Evolutionary conservation across 805 yeast genomes (phyloP), one percentile per base, ranked within the genome.

Genomic region (Starmerella asiatica): DNA sequence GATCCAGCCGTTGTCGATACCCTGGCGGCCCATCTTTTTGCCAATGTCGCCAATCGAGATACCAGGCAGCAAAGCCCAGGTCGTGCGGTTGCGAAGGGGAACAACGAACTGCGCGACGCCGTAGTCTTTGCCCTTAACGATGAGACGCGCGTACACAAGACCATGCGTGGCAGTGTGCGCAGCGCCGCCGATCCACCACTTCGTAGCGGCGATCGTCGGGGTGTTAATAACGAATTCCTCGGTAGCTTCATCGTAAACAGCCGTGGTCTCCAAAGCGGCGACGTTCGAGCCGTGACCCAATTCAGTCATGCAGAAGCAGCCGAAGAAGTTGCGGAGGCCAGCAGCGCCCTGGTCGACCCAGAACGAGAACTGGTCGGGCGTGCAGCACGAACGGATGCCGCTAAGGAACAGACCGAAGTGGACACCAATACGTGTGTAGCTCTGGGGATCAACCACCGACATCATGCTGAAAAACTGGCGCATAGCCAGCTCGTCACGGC

Each of bases 131-230:
- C 81, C 88, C 34, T 77, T 66, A 23, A 83, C 84, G 38, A 81
- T 71, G 46, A 86, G 67, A 45, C 96, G 69, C 4, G 95, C 95
- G 58, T 76, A 86, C 20, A 75, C 79, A n/a, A 77, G 74, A 19
- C 83, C 67, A 62, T 86, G 95, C 21, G 86, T 83, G 5, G 95
- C 83, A 17, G 93, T 77, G 60, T 83, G 93, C 9, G 95, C 95
- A 31, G 95, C 95, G 52, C 96, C 96, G 35, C 96, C 96, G 54
- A 86, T 86, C 96, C 96, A 86, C 95, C 96, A 86, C 59, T 86
- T 86, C 20, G 95, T 85, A 32, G 96, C 95, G 28, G 93, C 86
- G 40, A 81, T 59, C 56, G 85, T 81, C 1, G 96, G 96, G 11
- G 96, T 86, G 56, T 82, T 71, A 53, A 86, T 75, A 40, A 70